Conservation (phyloP, 495 filamentous ascomycete genomes). For the Aspergillus taichungensis region DNA sequence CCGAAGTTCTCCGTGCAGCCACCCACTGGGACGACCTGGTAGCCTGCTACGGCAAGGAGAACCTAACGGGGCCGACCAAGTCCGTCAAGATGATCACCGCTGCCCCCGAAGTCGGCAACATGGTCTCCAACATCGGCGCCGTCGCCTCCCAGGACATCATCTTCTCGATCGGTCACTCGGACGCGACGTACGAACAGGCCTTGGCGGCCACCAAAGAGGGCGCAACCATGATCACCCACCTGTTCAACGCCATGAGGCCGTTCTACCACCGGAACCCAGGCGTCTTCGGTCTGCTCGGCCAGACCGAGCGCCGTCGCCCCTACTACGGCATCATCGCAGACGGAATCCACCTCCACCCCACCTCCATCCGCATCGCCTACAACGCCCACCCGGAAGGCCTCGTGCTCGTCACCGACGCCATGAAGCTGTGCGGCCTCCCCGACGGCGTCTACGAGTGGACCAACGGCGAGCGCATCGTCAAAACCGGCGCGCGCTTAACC, state of each 20-base stretch:
- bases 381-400: constrained; percentile 45
- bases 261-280: constrained; percentile 80
- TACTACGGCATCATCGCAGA: constrained; percentile 57
- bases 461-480: constrained; percentile 63
- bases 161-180: constrained; percentile 72
- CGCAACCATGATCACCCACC: constrained; percentile 77
- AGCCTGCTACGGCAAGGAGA: constrained; percentile 58
- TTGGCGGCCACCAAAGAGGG: constrained; percentile 55
- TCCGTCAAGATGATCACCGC: constrained; percentile 69
- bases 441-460: constrained; percentile 75
- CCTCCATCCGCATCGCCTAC: constrained; percentile 51
- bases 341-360: constrained; percentile 54
- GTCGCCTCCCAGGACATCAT: constrained; percentile 54
- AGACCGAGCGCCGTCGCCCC: constrained; percentile 36
- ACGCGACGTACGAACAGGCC: constrained; percentile 70
- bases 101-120: constrained; percentile 65
- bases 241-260: constrained; percentile 86
- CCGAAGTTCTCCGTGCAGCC: constrained; percentile 48
- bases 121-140: constrained; percentile 50
- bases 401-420: constrained; percentile 54
- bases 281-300: constrained; percentile 65
- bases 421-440: constrained; percentile 55
- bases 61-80: constrained; percentile 32
- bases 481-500: constrained; percentile 56
- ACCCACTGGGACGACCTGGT: constrained; percentile 49